phyloP scores from a whole-genome alignment of 768 basidiomycete species.

The Pisolithus sp. region DNA sequence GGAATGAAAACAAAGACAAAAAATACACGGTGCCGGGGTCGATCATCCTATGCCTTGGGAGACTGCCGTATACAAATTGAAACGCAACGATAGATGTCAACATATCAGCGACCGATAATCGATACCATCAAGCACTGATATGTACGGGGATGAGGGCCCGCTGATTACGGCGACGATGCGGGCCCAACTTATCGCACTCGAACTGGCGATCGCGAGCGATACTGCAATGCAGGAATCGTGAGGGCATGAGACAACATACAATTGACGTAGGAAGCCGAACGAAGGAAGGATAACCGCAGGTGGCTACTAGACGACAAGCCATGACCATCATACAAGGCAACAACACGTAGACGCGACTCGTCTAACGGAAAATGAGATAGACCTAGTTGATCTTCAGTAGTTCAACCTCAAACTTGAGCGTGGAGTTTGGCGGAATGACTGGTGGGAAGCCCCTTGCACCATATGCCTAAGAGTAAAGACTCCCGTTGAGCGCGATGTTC shows the following conservation, averaged over 20 bases:
- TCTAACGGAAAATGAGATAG: conserved; percentile 7
- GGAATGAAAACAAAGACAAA: too few species aligned
- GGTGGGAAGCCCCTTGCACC: conserved; percentile 71
- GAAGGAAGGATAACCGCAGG: conserved; percentile 14
- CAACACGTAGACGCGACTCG: too few species aligned
- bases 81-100: too few species aligned
- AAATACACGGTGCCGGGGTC: too few species aligned
- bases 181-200: too few species aligned
- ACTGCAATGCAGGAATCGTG: neutral
- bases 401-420: conserved; percentile 79
- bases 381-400: conserved; percentile 59
- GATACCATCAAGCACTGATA: too few species aligned
- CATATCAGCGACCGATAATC: too few species aligned
- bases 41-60: too few species aligned
- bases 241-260: conserved; percentile 9
- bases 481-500: neutral
- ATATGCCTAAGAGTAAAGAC: conserved; percentile 46
- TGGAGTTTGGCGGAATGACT: conserved; percentile 70
- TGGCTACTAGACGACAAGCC: conserved; percentile 8
- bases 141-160: too few species aligned
- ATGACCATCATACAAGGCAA: conserved; percentile 12
- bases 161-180: too few species aligned
- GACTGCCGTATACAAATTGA: too few species aligned
- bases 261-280: conserved; percentile 16
- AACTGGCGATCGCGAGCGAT: neutral